Percentiles rank a stretch among this genome's conserved stretches.
Conservation (phyloP, 805 yeast species). For the Diddensiella caesifluorescens region DNA sequence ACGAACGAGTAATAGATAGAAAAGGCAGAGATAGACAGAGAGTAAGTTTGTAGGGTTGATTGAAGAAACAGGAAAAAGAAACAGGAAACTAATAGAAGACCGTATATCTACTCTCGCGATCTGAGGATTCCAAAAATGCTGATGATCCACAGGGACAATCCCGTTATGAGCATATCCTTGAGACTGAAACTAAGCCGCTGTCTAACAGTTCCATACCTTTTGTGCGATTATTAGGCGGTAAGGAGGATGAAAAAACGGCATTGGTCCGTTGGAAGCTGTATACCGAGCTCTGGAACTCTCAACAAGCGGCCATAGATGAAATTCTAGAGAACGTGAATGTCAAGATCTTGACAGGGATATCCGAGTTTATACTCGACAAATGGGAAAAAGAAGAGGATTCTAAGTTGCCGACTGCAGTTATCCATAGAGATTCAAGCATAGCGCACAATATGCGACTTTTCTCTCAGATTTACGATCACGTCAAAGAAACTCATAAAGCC, state of each 20-base stretch:
- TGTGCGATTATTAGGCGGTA: slow-evolving; percentile 39
- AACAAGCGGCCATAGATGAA: slow-evolving; percentile 29
- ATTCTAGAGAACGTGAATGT: slow-evolving; percentile 26
- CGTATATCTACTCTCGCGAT: slow-evolving; percentile 14
- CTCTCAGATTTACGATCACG: slow-evolving; percentile 17
- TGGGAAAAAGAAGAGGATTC: slow-evolving; percentile 20
- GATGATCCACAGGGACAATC: slow-evolving; percentile 1
- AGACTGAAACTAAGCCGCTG: slow-evolving; percentile 12
- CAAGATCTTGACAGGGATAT: slow-evolving; percentile 18
- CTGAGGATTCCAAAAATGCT: slow-evolving; percentile 2
- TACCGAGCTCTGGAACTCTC: slow-evolving; percentile 36
- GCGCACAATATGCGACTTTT: slow-evolving; percentile 32
- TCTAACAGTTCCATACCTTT: slow-evolving; percentile 35
- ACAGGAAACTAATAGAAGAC: slow-evolving; percentile 20
- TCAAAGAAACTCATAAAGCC: slow-evolving; percentile 13
- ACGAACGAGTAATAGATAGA: too few species aligned
- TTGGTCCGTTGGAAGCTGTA: slow-evolving; percentile 40
- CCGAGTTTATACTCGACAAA: slow-evolving; percentile 10
- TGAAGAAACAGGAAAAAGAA: background rate
- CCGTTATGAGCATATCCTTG: slow-evolving; percentile 3
- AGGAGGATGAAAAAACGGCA: slow-evolving; percentile 38
- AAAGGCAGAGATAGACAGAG: slow-evolving; percentile 20
- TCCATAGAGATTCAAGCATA: slow-evolving; percentile 33
- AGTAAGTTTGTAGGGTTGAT: slow-evolving; percentile 12
- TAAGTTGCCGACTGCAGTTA: slow-evolving; percentile 26